Evolutionary conservation across 2,329 filamentous ascomycete species (phyloP), one percentile per base, ranked within the genome.

Genomic region (Xylariaceae sp.): DNA sequence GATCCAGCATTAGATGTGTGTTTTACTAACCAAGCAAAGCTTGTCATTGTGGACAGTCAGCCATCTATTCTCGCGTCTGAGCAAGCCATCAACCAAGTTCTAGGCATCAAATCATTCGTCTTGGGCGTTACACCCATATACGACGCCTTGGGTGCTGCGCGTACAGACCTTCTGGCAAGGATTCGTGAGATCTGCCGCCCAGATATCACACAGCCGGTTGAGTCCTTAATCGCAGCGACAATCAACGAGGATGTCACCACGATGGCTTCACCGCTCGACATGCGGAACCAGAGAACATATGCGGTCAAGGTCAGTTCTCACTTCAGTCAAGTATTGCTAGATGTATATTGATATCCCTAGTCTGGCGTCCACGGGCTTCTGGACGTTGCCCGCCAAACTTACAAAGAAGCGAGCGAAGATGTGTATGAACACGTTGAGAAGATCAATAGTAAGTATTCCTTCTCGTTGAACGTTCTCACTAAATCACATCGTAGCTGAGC

Each of bases 221-320:
- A 80, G 28, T 61, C 70, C 2, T 59, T 83, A 2, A 88, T 98
- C 32, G 63, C 73, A 28, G 61, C 67, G 11, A 75, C 75, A 0
- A 80, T 98, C 45, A 92, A 96, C 43, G 73, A 83, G 7, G 84
- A 94, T 52, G 84, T 88, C 0, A 74, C 70, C 0, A 93, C 83
- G 46, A 82, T 85, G 38, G 84, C 72, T 29, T 77, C 80, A 15
- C 82, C 92, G 1, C 68, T 96, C 4, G 90, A 95, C 41, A 67
- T 94, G 36, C 75, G 89, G 11, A 94, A 95, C 40, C 90, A 96
- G 53, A 72, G 90, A 42, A 85, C 83, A 1, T 95, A 93, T 61
- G 90, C 90, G 15, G 81, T 96, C 19, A 92, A 83, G 63, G 77
- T 79, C 50, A 37, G 45, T n/a, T n/a, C n/a, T n/a, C n/a, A n/a